Percentiles rank a stretch among this genome's conserved stretches.
Conservation (phyloP, 768 basidiomycete genomes). For the Royoungia palumana region DNA sequence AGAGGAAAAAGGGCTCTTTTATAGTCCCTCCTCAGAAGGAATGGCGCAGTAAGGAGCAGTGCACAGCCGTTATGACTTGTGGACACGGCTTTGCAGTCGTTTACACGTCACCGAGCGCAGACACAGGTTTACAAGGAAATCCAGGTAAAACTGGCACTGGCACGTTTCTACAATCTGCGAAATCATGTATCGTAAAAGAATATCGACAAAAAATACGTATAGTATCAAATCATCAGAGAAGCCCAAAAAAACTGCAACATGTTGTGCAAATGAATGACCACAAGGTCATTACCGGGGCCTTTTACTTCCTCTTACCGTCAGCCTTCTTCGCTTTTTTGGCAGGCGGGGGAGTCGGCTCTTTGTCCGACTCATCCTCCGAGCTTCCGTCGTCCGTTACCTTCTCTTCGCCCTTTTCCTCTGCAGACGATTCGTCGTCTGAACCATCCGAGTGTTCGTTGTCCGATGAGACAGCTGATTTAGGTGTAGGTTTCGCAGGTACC, state of each 20-base stretch:
- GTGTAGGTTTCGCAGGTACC: constrained; percentile 23
- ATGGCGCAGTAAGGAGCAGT: constrained; percentile 13
- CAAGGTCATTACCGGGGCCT: not conserved
- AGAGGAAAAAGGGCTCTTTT: constrained; percentile 19
- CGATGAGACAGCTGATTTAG: constrained; percentile 29
- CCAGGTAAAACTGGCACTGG: not conserved
- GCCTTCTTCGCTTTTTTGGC: constrained; percentile 30
- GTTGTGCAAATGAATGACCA: constrained; percentile 1
- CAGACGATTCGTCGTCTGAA: constrained; percentile 23
- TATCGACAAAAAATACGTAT: constrained; percentile 28
- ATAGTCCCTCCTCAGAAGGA: constrained; percentile 12
- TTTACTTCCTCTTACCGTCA: constrained; percentile 24
- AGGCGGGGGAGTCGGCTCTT: constrained; percentile 27
- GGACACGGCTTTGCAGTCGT: constrained; percentile 33
- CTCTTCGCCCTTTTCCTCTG: constrained; percentile 23
- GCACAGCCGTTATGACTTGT: constrained; percentile 20
- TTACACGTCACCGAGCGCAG: constrained; percentile 21
- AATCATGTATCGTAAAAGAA: constrained; percentile 23
- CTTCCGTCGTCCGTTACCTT: constrained; percentile 22
- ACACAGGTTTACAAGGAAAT: constrained; percentile 6
- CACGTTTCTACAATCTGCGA: not conserved
- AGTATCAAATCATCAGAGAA: constrained; percentile 16
- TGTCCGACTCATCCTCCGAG: constrained; percentile 28
- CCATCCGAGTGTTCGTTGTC: constrained; percentile 32
- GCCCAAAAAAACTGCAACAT: constrained; percentile 7